Conservation (phyloP, 2,329 filamentous ascomycete species). For the Bretziella fagacearum region DNA sequence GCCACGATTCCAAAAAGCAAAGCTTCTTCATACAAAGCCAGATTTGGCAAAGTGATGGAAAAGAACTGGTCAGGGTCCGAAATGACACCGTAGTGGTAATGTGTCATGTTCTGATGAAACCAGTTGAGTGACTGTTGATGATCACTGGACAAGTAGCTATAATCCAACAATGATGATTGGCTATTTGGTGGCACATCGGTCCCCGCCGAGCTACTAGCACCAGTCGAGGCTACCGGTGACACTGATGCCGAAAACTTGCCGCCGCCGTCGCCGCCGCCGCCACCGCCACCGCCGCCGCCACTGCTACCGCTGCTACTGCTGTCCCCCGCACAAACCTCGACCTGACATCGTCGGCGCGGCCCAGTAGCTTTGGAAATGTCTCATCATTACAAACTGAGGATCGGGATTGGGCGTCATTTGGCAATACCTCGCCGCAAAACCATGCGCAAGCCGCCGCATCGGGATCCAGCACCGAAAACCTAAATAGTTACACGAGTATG, state of each 20-base stretch:
- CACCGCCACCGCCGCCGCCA: background rate
- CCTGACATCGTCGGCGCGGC: background rate
- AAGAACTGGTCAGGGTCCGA: constrained; percentile 59
- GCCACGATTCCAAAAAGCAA: constrained; percentile 74
- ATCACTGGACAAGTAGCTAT: constrained; percentile 47
- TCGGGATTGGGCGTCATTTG: constrained; percentile 30
- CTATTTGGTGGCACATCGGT: constrained; percentile 1
- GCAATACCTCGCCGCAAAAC: constrained; percentile 11
- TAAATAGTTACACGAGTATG: background rate
- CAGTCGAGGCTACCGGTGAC: constrained; percentile 9
- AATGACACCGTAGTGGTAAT: constrained; percentile 69
- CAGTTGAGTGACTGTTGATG: constrained; percentile 65
- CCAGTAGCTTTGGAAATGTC: background rate
- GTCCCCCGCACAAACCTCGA: background rate
- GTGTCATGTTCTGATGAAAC: constrained; percentile 58
- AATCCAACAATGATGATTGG: constrained; percentile 23
- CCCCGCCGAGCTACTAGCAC: constrained; percentile 8
- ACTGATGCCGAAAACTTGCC: constrained; percentile 3
- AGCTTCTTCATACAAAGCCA: constrained; percentile 58
- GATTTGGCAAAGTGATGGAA: constrained; percentile 48
- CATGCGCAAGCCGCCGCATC: background rate
- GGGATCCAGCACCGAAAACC: constrained; percentile 1
- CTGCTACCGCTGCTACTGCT: constrained; percentile 6
- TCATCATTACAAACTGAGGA: constrained; percentile 2
- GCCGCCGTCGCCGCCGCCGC: too few relatives aligned